A percentile compares a stretch with the other conserved stretches of the same genome.
Evolutionary conservation across 2,329 filamentous ascomycete species (phyloP).

Genomic region (Emergomyces africanus): DNA sequence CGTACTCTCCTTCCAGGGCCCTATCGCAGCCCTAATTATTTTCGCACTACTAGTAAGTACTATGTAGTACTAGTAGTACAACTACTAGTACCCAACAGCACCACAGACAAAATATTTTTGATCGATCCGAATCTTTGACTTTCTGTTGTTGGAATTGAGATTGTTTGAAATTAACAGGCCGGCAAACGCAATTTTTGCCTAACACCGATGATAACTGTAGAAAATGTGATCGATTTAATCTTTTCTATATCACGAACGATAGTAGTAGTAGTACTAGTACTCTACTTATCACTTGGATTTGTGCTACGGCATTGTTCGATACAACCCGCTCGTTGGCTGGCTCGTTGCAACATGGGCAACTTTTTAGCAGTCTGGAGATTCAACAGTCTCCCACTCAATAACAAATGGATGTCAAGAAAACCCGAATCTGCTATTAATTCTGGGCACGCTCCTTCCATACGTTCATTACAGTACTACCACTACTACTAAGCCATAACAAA

Average conservation of each 20-base stretch:
- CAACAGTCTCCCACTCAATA: neutral
- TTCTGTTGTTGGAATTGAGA: neutral
- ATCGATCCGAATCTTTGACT: neutral
- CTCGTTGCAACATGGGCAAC: neutral
- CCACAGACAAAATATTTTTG: too few species aligned
- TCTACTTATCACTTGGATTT: neutral
- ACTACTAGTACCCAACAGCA: too few species aligned
- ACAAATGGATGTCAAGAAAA: too few species aligned
- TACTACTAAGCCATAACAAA: neutral
- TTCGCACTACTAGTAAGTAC: too few species aligned
- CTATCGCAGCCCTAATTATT: neutral
- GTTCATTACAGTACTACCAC: too few species aligned
- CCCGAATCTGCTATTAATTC: too few species aligned
- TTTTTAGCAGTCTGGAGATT: neutral
- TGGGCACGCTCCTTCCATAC: neutral
- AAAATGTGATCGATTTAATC: neutral
- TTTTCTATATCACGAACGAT: too few species aligned
- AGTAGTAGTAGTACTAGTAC: too few species aligned
- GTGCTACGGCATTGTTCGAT: neutral
- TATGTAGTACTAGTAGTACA: too few species aligned
- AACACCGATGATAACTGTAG: neutral
- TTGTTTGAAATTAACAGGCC: neutral
- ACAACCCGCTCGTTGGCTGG: neutral
- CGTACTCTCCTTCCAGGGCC: too few species aligned
- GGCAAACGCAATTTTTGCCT: neutral